Evolutionary conservation across 2,329 filamentous ascomycete species (phyloP).

Genomic region (Aschersonia sp.): DNA sequence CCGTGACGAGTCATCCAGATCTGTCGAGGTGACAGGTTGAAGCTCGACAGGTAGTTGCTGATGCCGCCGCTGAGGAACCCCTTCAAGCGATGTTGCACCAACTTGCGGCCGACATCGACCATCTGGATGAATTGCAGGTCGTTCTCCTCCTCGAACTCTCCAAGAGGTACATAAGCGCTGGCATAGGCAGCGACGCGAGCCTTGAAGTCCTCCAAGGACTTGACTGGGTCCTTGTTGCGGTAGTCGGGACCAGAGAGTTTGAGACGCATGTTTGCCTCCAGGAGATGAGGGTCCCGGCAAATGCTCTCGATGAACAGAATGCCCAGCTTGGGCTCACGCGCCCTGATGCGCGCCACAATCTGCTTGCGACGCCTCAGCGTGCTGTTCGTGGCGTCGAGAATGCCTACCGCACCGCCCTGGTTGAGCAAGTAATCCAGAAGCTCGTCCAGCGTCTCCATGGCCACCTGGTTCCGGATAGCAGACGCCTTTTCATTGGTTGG

Average conservation of each 20-base stretch:
- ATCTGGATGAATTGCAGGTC: conserved; percentile 94
- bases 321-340: conserved; percentile 72
- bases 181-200: conserved; percentile 86
- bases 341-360: conserved; percentile 70
- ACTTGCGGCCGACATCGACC: conserved; percentile 92
- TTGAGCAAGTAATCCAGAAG: conserved; percentile 77
- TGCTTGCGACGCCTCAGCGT: conserved; percentile 73
- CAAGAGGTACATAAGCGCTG: conserved; percentile 82
- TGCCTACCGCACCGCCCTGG: conserved; percentile 76
- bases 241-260: conserved; percentile 96
- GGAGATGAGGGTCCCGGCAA: conserved; percentile 68
- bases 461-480: conserved; percentile 77
- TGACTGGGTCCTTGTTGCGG: conserved; percentile 76
- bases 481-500: conserved; percentile 73
- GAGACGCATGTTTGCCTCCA: conserved; percentile 93
- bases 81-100: conserved; percentile 78
- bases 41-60: conserved; percentile 89
- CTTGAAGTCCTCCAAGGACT: conserved; percentile 82
- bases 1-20: conserved; percentile 98
- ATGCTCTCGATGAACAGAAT: conserved; percentile 93
- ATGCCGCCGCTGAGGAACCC: conserved; percentile 89
- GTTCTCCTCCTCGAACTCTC: conserved; percentile 78
- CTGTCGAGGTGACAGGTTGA: conserved; percentile 87
- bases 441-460: conserved; percentile 84
- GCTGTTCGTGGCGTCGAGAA: conserved; percentile 95